Evolutionary conservation across 345 rosid species (phyloP), one percentile per base, ranked within the genome.

Genomic region (Gossypium herbaceum): DNA sequence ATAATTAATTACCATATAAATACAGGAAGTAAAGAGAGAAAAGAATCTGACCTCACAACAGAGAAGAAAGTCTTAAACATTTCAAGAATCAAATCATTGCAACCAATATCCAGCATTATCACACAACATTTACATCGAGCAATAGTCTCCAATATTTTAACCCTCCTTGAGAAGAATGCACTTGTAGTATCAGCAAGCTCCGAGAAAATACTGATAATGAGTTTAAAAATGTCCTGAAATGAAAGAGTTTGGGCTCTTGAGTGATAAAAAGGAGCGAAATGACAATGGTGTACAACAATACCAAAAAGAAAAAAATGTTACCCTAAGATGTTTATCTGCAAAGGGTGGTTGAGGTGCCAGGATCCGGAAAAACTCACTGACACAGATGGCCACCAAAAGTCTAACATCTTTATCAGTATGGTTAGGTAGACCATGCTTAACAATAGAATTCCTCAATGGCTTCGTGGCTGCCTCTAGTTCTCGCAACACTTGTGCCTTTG

Each of bases 341-440:
- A 95, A 91, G 66, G 98, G 97, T 17, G 83, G 92, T 15, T 88
- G 85, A 16, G 99, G 99, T 56, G 99, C 97, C 72, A 89, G 73
- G 76, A 95, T 83, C 70, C 98, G 86, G 63, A 93, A 95, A 44
- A 84, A 58, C 76, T 95, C 99, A 66, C 81, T 74, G 68, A 88
- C 86, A 77, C 97, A 91, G 20, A 88, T 86, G 64, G 96, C 86
- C 76, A 89, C 92, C 81, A 93, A 68, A 66, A 94, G 91, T 58
- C 85, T 89, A 59, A 91, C 84, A 72, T 90, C 99, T 56, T 86
- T 94, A 72, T 92, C 98, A 25, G 76, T 80, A 25, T 89, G 89
- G 25, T 76, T 82, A 76, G 80, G 86, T 61, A 94, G 93, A 34
- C 75, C 82, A 62, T 87, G 93, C 84, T 90, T 87, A 51, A 82